Evolutionary conservation across 768 basidiomycete genomes (phyloP), one percentile per base, ranked within the genome.

Genomic region (Grammothele lineata): DNA sequence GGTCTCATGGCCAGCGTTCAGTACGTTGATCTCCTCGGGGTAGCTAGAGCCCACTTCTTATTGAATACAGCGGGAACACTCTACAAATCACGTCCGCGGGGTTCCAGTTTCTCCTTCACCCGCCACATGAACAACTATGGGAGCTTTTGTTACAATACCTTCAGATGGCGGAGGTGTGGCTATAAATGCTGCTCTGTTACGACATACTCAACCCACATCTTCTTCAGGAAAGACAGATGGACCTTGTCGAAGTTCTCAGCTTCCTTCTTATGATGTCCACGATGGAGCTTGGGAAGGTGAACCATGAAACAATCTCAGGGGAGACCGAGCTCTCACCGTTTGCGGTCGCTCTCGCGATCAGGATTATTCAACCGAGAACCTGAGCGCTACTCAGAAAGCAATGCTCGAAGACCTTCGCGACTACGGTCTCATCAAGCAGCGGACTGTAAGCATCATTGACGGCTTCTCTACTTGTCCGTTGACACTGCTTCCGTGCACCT

Each of bases 261-360:
- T 93, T 98, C 67, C 74, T 97, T 40, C 93, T 98, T 73, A 96
- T 97, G 87, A 74, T 99, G 50, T 93, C 93, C 2, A 96, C 90
- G 3, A 93, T 94, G 83, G 92, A 96, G 61, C 80, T 98, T 5
- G 93, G 93, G 38, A 75, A 85, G 56, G 93, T 92, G 60, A n/a
- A n/a, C n/a, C n/a, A n/a, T n/a, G 50, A 42, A 5, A 19, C 17
- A 18, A 9, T 33, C 23, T 37, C 15, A n/a, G 35, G 24, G 24
- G 37, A 33, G 30, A 5, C n/a, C n/a, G n/a, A n/a, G n/a, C n/a
- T n/a, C n/a, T n/a, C n/a, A n/a, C n/a, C n/a, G n/a, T n/a, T n/a
- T n/a, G n/a, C n/a, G n/a, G 35, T 19, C 12, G 26, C 32, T 21
- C 17, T 11, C 32, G 14, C 25, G 21, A 33, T 18, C 57, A 96